Conservation (phyloP, 2,329 filamentous ascomycete genomes). For the Geosmithia flava region DNA sequence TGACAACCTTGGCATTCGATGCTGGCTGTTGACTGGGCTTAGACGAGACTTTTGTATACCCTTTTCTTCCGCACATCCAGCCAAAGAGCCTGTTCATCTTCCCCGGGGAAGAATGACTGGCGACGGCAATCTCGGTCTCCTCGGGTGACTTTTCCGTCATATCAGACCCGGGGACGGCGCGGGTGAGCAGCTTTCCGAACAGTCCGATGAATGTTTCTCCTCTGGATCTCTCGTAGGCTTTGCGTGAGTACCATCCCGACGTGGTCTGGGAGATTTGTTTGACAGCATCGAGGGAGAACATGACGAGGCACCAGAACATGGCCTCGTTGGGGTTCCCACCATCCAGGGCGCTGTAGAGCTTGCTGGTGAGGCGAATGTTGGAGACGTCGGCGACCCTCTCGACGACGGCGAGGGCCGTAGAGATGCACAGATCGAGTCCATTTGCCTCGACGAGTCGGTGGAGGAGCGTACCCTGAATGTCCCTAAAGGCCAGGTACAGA, state of each 20-base stretch:
- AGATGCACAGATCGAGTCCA: constrained; percentile 62
- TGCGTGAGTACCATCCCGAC: constrained; percentile 66
- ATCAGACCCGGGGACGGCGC: constrained; percentile 24
- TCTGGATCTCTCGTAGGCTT: constrained; percentile 71
- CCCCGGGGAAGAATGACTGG: background rate
- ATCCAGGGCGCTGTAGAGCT: constrained; percentile 21
- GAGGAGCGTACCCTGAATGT: constrained; percentile 61
- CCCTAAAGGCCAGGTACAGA: constrained; percentile 63
- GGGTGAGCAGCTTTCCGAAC: constrained; percentile 23
- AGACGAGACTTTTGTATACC: background rate
- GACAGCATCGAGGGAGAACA: constrained; percentile 17
- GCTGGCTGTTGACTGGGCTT: constrained; percentile 33
- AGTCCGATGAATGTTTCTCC: constrained; percentile 46
- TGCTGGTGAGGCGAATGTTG: constrained; percentile 23
- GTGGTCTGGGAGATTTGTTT: constrained; percentile 22
- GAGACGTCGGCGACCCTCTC: constrained; percentile 23
- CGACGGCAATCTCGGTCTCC: constrained; percentile 1
- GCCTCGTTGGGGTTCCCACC: constrained; percentile 14
- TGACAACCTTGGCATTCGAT: constrained; percentile 83
- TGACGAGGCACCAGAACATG: constrained; percentile 22
- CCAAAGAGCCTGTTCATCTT: constrained; percentile 6
- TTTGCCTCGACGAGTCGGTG: constrained; percentile 61
- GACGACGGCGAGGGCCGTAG: constrained; percentile 50
- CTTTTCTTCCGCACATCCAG: constrained; percentile 8
- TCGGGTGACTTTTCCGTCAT: constrained; percentile 19